Evolutionary conservation across 208 protist species (phyloP), one percentile per base, ranked within the genome.

Genomic region (Crithidia bombi): DNA sequence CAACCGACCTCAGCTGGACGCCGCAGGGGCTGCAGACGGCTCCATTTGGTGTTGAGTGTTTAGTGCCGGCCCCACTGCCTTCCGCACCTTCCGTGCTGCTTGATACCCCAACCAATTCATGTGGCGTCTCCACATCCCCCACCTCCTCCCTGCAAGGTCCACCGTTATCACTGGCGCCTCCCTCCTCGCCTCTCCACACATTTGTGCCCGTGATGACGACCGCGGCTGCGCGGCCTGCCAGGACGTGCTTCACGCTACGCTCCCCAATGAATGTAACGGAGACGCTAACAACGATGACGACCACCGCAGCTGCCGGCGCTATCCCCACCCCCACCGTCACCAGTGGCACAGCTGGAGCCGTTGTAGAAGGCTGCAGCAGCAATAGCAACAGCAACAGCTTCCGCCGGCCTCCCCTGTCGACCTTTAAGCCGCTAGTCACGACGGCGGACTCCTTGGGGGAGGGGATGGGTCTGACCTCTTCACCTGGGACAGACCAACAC

Each of bases 221-320:
- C n/a, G 21, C 49, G 32, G 21, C 70, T 1, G 56, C 30, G 21
- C 71, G 71, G 21, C 50, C 56, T 36, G 65, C 47, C 26, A 54
- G 71, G 21, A 77, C 71, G 12, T 77, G 71, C 55, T 77, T 77
- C 43, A 77, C 55, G 9, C 35, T 77, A 14, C 58, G 49, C 33
- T 70, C 63, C n/a, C 36, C 23, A 15, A 17, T 38, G 25, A 51
- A 44, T 44, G 23, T 32, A 9, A 35, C 32, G 5, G 33, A 3
- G 4, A 4, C 47, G 19, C n/a, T 35, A 23, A 44, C 35, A 21
- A 21, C 35, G 25, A 65, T 30, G 26, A 25, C 49, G 23, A 54
- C 49, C 21, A 15, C 49, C 23, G 26, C 5, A 54, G 11, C 49
- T 5, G 5, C 7, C 23, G n/a, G 17, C 23, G n/a, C 43, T 4